Conservation (phyloP, 257 asterid species). For the Solanum neorickii region DNA sequence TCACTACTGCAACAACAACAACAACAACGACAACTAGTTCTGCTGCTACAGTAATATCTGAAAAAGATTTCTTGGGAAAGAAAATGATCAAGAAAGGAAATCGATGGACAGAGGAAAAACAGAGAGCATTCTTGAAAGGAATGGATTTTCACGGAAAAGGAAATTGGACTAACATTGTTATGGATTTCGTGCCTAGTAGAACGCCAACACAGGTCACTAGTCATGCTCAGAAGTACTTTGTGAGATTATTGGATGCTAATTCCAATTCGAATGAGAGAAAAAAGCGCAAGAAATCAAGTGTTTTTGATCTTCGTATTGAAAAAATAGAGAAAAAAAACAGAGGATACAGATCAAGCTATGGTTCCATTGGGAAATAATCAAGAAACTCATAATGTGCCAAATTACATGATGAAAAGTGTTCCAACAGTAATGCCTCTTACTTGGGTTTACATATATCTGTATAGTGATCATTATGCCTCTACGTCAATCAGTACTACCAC, state of each 20-base stretch:
- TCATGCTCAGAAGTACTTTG: background rate
- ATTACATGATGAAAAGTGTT: no score
- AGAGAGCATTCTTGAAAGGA: background rate
- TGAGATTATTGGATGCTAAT: background rate
- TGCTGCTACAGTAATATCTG: no score
- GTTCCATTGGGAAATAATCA: no score
- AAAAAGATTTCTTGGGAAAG: no score
- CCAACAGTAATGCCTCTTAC: no score
- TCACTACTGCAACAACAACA: no score
- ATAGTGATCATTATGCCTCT: background rate
- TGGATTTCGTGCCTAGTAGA: background rate
- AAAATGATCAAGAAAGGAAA: no score
- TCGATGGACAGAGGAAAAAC: background rate
- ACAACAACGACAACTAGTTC: no score
- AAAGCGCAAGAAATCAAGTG: background rate
- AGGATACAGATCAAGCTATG: background rate
- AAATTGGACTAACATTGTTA: background rate
- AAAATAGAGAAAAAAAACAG: no score
- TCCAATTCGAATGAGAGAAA: background rate
- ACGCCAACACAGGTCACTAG: background rate
- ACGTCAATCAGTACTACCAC: background rate
- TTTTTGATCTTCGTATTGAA: no score
- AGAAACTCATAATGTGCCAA: no score
- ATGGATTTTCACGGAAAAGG: background rate
- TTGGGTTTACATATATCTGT: no score